Base-by-base conservation (phyloP, 306 rosid genomes). In the Quercus engelmannii region DNA sequence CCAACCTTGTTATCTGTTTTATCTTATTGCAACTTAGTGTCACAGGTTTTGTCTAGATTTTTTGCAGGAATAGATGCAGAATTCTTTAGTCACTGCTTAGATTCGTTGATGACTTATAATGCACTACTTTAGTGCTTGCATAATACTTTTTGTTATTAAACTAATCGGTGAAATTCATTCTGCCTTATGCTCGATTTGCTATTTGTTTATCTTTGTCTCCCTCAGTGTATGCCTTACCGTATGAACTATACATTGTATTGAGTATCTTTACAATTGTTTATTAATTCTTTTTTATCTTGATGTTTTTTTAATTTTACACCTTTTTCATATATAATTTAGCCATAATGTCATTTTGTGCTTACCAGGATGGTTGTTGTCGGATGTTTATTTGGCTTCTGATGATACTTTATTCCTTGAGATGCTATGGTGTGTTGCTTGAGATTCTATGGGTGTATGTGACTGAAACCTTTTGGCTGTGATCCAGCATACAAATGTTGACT, bases 401-500 rank as follows among this genome's bases (percentile, higher is more conserved):
- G 55, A 55, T 73, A 31, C 4, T 71, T 80, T 73, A 64, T 68
- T 78, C n/a, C 38, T 38, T 49, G n/a, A 49, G 77, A 70, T 43
- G 68, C 59, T 65, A 81, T 76, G 43, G 31, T 51, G 17, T 69
- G 55, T 68, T 78, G n/a, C 38, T 38, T 49, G 19, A 49, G 77
- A 64, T 43, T 56, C 59, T 65, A 81, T 76, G 55, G 64, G 30
- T 56, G 23, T 63, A 69, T 80, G 69, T 79, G 82, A 55, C 82
- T 79, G 38, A 31, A 43, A 35, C 52, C 72, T 74, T 82, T 85
- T 81, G 85, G 85, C 80, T 81, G 20, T 79, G 79, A 85, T 55
- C 81, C 84, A 80, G 75, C 69, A 62, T 83, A 10, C 70, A 58
- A 38, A 52, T 79, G 87, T 76, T 81, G 90, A 74, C 83, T 72